Evolutionary conservation across 2,329 filamentous ascomycete genomes (phyloP), one percentile per base, ranked within the genome.

Genomic region (Teratosphaeria epicoccoides): DNA sequence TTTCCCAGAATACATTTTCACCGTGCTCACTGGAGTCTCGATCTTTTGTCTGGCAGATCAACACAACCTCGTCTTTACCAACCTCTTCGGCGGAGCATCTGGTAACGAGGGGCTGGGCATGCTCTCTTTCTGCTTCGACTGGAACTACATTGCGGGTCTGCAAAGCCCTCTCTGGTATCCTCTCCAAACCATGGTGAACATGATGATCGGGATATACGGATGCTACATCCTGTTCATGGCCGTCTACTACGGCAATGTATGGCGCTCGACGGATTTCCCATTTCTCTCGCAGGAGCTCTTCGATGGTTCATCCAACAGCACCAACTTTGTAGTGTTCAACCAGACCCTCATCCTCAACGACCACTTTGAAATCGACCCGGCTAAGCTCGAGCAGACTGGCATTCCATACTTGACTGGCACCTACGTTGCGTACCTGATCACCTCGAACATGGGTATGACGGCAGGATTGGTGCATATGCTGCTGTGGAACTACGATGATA

Each of bases 1-100:
- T 23, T 61, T 78, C 43, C 75, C 76, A 0, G 68, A 75, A 51
- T 75, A 73, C 46, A 70, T 76, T 0, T 71, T 73, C 46, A 70
- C 73, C 1, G 52, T 72, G 3, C 61, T 76, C 5, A 70, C 66
- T 9, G 70, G 70, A 17, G 56, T 73, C 14, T 67, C 62, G 6
- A 63, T 77, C 24, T 73, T 76, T 49, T 77, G 75, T 55, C 66
- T 77, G 4, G 70, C 73, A 0, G 68, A 72, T 11, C 66, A 70
- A 29, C 61, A 71, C 37, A 74, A 61, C 49, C 55, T 70, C 1
- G 60, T 73, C 5, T 73, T 77, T 47, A 75, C 73, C 20, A 73
- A 73, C 40, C 59, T 77, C n/a, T 77, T 77, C 54, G 75, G 75
- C 3, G 75, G 75, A n/a, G 64, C 73, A 2, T 66, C 64, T 37